Base-by-base conservation (phyloP, 768 basidiomycete genomes). In the Candolleomyces eurysporus region DNA sequence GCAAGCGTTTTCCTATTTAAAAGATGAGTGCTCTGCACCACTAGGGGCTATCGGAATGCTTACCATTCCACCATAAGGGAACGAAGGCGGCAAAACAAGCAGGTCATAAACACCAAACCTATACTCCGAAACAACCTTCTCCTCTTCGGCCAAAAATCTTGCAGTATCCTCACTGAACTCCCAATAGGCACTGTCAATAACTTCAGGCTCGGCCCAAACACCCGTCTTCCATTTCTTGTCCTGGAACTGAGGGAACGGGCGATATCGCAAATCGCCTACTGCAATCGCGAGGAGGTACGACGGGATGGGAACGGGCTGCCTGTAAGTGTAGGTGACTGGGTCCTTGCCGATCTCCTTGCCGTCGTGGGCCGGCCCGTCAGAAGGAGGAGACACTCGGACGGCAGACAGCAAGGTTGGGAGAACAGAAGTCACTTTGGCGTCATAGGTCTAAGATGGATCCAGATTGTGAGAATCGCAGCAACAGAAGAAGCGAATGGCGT, bases 41-140 rank as follows among this genome's bases (percentile, higher is more conserved):
- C 30, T 32, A 26, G 4, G 52, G n/a, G 22, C 8, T 16, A 17
- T 17, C n/a, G 39, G 8, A 21, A 50, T 19, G 71, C 81, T 66
- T 62, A 88, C 89, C 92, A 92, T 90, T 62, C 92, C 94, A 55
- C 94, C 95, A 71, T 91, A 96, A 0, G 95, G 96, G 82, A 97
- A 98, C 0, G 91, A 89, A 13, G 92, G 89, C 0, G 96, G 96
- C 4, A 98, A 79, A 22, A 98, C 87, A 19, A 98, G 81, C 2
- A 96, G 71, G 70, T 98, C 95, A 68, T 95, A 97, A 0, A 94
- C 89, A 3, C 91, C 89, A 67, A 95, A 98, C 55, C 78, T 78
- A 70, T 98, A 98, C 0, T 87, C 80, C 0, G 83, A 83, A 1
- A 91, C 82, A 43, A 94, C 77, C 13, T 84, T 79, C 72, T 97